Base-by-base conservation (phyloP, 192 early-diverging fungal genomes). In the Podila epicladia region DNA sequence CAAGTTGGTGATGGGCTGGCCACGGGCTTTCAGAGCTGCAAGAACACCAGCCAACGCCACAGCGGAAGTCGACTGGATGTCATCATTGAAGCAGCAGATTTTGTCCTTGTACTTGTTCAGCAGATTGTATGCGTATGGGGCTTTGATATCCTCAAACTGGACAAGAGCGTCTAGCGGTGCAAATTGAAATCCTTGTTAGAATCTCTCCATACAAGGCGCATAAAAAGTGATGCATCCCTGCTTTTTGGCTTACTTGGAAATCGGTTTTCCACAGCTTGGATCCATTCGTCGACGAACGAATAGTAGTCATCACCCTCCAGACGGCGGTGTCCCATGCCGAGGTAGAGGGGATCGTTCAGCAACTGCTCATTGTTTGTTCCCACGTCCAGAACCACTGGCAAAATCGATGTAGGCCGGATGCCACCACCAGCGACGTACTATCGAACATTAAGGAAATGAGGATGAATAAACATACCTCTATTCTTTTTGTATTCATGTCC, bases 41-140 rank as follows among this genome's bases (percentile, higher is more conserved):
- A 97, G 95, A 58, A 97, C 93, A 51, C 95, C 97, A 35, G 93
- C 92, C 19, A 97, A 88, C 70, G 97, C 93, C 20, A 98, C 96
- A 62, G 95, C 96, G 57, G 97, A 97, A n/a, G 95, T 97, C 15
- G 95, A 94, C 77, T 96, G 95, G 64, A 97, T 96, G 70, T 97
- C 95, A 75, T 99, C 97, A 85, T 99, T 99, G 84, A 99, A 99
- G 75, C 91, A 94, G 67, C 94, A 89, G 51, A 91, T 89, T 41
- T 91, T 82, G 70, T 93, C 62, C 64, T 93, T 87, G 84, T 96
- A 96, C 62, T 92, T 87, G 32, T 92, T 87, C 66, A 99, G 86
- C 32, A 96, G 85, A 15, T 87, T 93, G 75, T 97, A 97, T 7
- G 97, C 94, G 31, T 80, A 71, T 9, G 77, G 77, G 26, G 72